Percentiles rank a stretch among this genome's conserved stretches.
Conservation (phyloP, 306 rosid species). For the Ammopiptanthus mongolicus region DNA sequence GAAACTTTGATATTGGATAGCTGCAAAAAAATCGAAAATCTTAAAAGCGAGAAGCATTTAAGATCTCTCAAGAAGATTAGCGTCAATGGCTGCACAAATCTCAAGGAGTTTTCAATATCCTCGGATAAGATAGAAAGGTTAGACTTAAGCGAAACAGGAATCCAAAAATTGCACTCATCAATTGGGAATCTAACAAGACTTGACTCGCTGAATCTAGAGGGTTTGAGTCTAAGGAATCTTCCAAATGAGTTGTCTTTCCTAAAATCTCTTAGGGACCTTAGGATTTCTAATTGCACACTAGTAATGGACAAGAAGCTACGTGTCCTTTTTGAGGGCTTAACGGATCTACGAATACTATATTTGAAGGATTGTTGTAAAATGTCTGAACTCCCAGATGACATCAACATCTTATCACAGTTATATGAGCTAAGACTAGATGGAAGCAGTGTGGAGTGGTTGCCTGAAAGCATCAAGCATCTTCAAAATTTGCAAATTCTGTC, state of each 20-base stretch:
- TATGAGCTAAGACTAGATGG: neutral
- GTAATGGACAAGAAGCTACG: neutral
- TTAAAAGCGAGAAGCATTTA: neutral
- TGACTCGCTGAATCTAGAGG: neutral
- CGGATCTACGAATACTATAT: rapidly evolving
- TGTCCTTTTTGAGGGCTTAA: neutral
- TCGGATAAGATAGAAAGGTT: neutral
- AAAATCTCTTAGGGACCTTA: neutral
- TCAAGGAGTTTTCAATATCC: neutral
- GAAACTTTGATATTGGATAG: neutral
- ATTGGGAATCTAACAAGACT: neutral
- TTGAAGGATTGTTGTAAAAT: neutral
- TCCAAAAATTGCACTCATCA: neutral
- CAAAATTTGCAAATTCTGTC: neutral
- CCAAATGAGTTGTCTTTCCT: neutral
- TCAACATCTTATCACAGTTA: neutral
- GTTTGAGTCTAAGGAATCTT: neutral
- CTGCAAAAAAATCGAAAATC: neutral
- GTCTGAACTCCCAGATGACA: neutral
- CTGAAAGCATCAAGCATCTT: neutral
- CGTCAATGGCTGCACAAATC: neutral
- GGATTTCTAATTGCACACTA: neutral
- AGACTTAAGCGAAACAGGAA: neutral
- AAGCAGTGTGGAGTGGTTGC: neutral
- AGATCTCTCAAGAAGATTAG: neutral